phyloP scores from a whole-genome alignment of 2,329 filamentous ascomycete species.

The Dactylonectria estremocensis region DNA sequence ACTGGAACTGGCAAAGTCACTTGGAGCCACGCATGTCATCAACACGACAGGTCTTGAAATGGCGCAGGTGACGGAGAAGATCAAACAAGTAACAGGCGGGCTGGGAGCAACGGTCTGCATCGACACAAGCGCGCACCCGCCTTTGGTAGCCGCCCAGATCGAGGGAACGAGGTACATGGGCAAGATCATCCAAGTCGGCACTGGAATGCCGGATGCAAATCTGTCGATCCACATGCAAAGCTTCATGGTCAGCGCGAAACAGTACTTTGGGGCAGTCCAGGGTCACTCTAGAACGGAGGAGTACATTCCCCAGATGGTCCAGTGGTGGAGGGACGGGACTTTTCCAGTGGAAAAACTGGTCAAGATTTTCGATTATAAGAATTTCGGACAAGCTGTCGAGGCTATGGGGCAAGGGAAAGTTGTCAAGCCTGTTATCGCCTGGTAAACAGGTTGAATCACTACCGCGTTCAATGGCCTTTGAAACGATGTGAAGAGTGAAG shows the following conservation, averaged over 20 bases:
- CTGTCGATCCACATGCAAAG: conserved; percentile 59
- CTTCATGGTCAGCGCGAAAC: conserved; percentile 64
- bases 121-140: conserved; percentile 65
- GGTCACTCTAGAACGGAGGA: conserved; percentile 58
- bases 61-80: conserved; percentile 45
- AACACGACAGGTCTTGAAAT: conserved; percentile 40
- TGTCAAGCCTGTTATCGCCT: conserved; percentile 54
- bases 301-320: conserved; percentile 53
- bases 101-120: conserved; percentile 62
- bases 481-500: too few species aligned
- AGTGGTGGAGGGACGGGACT: conserved; percentile 50
- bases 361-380: conserved; percentile 50
- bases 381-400: conserved; percentile 50
- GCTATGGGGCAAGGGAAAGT: conserved; percentile 49
- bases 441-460: conserved; percentile 31
- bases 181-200: conserved; percentile 66
- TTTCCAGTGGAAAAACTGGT: conserved; percentile 54
- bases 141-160: conserved; percentile 57
- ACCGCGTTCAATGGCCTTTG: too few species aligned
- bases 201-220: conserved; percentile 59
- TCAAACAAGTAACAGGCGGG: conserved; percentile 59
- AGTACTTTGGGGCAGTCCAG: conserved; percentile 60
- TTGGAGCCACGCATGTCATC: conserved; percentile 55
- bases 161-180: conserved; percentile 61
- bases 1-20: conserved; percentile 48